phyloP scores from a whole-genome alignment of 1,284 basidiomycete species.

The Cutaneotrichosporon spelunceum region DNA sequence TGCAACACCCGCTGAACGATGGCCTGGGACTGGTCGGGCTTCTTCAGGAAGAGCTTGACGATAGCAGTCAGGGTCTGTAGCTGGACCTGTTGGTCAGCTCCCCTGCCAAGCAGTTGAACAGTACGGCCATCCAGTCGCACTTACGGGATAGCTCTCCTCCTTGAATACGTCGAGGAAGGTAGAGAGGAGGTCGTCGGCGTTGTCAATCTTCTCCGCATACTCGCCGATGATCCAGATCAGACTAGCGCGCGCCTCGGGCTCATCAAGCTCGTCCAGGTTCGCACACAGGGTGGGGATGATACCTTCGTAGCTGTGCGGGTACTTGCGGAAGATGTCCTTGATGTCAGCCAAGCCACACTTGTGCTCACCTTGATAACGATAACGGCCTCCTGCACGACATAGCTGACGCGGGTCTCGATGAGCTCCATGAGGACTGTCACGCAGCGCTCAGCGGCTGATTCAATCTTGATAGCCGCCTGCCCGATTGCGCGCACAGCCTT shows the following conservation, averaged over 20 bases:
- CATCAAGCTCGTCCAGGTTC: conserved; percentile 86
- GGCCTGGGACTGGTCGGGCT: conserved; percentile 81
- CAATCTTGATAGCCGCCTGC: conserved; percentile 93
- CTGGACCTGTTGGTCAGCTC: conserved; percentile 67
- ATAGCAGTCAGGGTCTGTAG: conserved; percentile 89
- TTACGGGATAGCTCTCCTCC: conserved; percentile 76
- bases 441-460: conserved; percentile 81
- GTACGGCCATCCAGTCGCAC: conserved; percentile 29
- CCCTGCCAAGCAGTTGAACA: background rate
- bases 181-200: conserved; percentile 90
- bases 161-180: conserved; percentile 87
- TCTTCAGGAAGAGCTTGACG: conserved; percentile 96
- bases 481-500: conserved; percentile 97
- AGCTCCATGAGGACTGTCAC: conserved; percentile 81
- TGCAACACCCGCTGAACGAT: conserved; percentile 94
- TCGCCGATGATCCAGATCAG: conserved; percentile 99
- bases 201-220: conserved; percentile 93
- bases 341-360: background rate
- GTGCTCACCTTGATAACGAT: conserved; percentile 77
- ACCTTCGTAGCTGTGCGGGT: conserved; percentile 93
- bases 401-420: conserved; percentile 89
- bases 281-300: conserved; percentile 90
- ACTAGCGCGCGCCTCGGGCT: conserved; percentile 92
- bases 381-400: conserved; percentile 95
- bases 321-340: conserved; percentile 88